A percentile compares a stretch with the other conserved stretches of the same genome.
Evolutionary conservation across 139 green algal species (phyloP).

Genomic region (Ettlia oleoabundans): DNA sequence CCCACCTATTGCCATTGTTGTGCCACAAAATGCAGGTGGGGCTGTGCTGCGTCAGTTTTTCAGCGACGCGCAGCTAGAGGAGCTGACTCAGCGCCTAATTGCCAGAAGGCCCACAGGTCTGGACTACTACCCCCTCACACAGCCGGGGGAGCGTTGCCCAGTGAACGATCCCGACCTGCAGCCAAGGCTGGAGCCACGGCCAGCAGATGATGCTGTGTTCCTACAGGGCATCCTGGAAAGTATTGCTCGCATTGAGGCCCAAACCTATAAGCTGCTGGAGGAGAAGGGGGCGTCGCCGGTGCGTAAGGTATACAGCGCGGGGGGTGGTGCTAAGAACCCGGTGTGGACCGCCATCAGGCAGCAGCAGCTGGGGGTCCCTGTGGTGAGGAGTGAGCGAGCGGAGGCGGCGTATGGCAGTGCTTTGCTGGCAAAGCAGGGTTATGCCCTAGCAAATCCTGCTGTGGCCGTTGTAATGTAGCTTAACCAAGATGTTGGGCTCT

Average conservation of each 20-base stretch:
- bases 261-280: conserved; percentile 69
- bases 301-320: conserved; percentile 37
- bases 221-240: conserved; percentile 85
- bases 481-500: neutral
- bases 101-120: conserved; percentile 59
- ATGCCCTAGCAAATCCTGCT: neutral
- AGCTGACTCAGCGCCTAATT: conserved; percentile 74
- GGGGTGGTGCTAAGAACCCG: conserved; percentile 81
- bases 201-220: conserved; percentile 73
- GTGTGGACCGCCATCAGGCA: conserved; percentile 78
- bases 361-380: conserved; percentile 72
- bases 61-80: conserved; percentile 70
- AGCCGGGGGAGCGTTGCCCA: conserved; percentile 89
- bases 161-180: conserved; percentile 77
- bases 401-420: conserved; percentile 78
- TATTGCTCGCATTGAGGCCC: conserved; percentile 83
- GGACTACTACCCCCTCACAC: conserved; percentile 88
- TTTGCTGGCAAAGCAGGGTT: conserved; percentile 17
- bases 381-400: conserved; percentile 59
- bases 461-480: neutral
- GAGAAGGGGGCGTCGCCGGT: conserved; percentile 72
- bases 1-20: too few species aligned
- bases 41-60: conserved; percentile 87
- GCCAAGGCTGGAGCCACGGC: conserved; percentile 71
- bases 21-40: conserved; percentile 55